Conservation (phyloP, 139 green algal species). For the Tetraselmis striata region DNA sequence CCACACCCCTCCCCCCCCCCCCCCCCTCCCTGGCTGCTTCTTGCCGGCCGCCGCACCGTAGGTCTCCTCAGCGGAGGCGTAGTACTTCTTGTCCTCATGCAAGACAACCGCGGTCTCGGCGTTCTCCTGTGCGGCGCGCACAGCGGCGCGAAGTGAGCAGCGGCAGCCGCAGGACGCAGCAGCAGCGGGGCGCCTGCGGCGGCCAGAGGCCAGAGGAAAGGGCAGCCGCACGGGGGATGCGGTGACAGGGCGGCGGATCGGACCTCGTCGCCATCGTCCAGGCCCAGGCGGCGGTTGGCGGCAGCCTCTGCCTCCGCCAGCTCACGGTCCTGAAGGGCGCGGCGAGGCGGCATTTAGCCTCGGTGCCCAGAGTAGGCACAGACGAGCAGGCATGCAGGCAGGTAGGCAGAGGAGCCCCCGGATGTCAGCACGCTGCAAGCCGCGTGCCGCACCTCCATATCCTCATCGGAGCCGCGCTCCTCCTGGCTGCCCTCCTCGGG, state of each 20-base stretch:
- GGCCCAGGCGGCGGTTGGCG: constrained; percentile 15
- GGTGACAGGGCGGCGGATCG: too few relatives aligned
- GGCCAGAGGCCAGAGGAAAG: too few relatives aligned
- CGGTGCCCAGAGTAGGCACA: too few relatives aligned
- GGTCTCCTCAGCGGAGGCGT: constrained; percentile 89
- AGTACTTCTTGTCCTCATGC: constrained; percentile 99
- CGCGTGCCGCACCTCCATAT: background rate
- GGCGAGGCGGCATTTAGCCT: background rate
- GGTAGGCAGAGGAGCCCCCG: too few relatives aligned
- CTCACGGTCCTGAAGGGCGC: constrained; percentile 10
- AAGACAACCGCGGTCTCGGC: constrained; percentile 70
- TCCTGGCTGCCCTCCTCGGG: background rate
- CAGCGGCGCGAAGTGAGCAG: too few relatives aligned
- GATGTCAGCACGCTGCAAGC: too few relatives aligned
- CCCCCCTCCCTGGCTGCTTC: too few relatives aligned
- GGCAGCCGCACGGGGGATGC: too few relatives aligned
- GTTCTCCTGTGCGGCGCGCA: constrained; percentile 36
- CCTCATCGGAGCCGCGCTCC: background rate
- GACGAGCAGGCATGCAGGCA: too few relatives aligned
- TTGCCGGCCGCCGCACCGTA: constrained; percentile 86
- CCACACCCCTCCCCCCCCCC: too few relatives aligned
- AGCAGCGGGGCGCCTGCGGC: too few relatives aligned
- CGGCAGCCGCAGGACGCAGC: too few relatives aligned
- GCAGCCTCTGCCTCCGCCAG: constrained; percentile 10
- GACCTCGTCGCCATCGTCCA: background rate